Conservation (phyloP, 108 stramenopile genomes). For the Pseudonitzschia multiseries region DNA sequence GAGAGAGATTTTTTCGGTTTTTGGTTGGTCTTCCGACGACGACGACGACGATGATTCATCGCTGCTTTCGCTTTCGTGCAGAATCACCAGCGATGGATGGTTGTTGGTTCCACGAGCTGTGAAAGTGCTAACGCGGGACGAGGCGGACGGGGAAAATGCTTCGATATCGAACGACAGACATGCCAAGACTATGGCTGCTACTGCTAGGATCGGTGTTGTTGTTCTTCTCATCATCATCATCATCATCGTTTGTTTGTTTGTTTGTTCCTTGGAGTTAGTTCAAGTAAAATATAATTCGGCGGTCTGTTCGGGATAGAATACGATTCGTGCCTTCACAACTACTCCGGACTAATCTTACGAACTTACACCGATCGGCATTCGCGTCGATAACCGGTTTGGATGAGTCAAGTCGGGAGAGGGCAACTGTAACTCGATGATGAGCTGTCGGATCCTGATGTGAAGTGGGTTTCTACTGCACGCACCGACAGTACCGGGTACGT, state of each 20-base stretch:
- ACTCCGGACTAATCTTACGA: background rate
- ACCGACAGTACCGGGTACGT: too few species aligned
- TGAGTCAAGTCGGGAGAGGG: too few species aligned
- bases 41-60: too few species aligned
- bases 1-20: constrained; percentile 33
- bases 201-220: background rate
- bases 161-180: background rate
- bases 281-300: too few species aligned
- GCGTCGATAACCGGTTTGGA: too few species aligned
- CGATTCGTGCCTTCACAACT: too few species aligned
- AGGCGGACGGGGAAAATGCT: background rate
- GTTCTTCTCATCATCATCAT: background rate
- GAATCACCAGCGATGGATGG: background rate
- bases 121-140: background rate
- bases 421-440: too few species aligned
- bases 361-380: too few species aligned
- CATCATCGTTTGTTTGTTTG: background rate
- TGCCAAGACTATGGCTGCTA: background rate
- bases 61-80: background rate
- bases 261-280: too few species aligned
- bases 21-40: background rate
- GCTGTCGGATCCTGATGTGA: too few species aligned
- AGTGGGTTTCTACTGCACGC: too few species aligned
- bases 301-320: too few species aligned
- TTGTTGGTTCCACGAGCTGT: background rate